These are phyloP conservation scores for Begonia masoniana DNA, from an alignment of 306 rosid genomes.

Conservation along the genomic window DNA sequence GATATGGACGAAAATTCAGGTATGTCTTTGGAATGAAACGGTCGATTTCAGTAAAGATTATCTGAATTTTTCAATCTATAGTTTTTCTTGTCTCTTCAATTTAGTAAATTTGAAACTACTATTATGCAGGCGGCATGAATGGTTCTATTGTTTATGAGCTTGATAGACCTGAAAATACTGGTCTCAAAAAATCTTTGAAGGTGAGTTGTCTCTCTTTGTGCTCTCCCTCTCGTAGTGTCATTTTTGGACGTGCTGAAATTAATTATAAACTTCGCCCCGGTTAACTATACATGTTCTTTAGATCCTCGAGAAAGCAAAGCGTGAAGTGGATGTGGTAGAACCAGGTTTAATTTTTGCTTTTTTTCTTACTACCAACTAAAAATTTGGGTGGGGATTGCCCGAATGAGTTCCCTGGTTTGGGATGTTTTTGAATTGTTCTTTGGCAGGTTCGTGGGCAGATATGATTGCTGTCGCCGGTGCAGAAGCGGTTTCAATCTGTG, in stretches of 20 bases:
- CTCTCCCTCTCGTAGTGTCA: background rate
- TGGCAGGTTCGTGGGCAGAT: conserved; percentile 87
- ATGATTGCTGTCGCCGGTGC: conserved; percentile 90
- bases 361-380: background rate
- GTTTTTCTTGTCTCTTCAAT: too few species aligned
- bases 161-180: conserved; percentile 78
- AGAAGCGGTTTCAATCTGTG: conserved; percentile 85
- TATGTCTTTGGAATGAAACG: conserved; percentile 8
- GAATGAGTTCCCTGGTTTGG: background rate
- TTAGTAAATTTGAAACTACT: too few species aligned
- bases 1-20: conserved; percentile 53
- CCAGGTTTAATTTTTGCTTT: conserved; percentile 44
- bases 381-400: background rate
- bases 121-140: conserved; percentile 83
- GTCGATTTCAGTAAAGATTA: background rate
- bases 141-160: conserved; percentile 80
- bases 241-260: background rate
- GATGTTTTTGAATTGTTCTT: conserved; percentile 12
- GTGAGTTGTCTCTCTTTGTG: conserved; percentile 29
- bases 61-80: too few species aligned
- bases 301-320: conserved; percentile 76
- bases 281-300: conserved; percentile 27
- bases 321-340: conserved; percentile 48
- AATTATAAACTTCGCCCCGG: conserved; percentile 3
- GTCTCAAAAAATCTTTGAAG: conserved; percentile 68